These are phyloP conservation scores for Sextonia rubra DNA, from an alignment of 164 flowering plant species.

Conservation along the genomic window DNA sequence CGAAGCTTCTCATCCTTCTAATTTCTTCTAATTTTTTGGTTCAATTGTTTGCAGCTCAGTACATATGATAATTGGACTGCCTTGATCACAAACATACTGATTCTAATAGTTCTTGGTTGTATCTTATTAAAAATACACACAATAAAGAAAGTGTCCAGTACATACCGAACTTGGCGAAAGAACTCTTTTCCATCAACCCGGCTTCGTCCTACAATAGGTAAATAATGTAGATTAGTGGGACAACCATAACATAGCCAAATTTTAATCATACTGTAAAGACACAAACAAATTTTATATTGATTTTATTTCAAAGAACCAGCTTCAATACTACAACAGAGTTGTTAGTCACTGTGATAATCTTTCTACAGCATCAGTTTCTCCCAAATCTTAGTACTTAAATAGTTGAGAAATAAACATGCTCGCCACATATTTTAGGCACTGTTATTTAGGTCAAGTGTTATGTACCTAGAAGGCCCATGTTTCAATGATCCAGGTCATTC, in stretches of 20 bases:
- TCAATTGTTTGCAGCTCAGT: too few species aligned
- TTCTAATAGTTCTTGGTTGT: too few species aligned
- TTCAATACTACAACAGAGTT: not conserved
- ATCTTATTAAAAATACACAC: too few species aligned
- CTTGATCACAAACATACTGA: too few species aligned
- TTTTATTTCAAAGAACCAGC: not conserved
- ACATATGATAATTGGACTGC: too few species aligned
- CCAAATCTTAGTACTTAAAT: not conserved
- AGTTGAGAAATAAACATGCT: not conserved
- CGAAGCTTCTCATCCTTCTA: too few species aligned
- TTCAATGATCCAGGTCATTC: not conserved
- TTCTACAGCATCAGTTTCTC: not conserved
- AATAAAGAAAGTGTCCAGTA: not conserved
- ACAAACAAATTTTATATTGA: not conserved
- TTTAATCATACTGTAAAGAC: not conserved
- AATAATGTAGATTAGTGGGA: slow-evolving; percentile 8
- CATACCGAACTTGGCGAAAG: slow-evolving; percentile 92
- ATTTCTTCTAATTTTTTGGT: too few species aligned
- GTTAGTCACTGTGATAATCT: not conserved
- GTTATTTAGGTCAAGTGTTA: too few species aligned
- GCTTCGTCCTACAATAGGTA: slow-evolving; percentile 55
- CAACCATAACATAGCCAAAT: not conserved
- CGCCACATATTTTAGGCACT: not conserved
- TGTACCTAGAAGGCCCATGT: not conserved
- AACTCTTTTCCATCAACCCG: slow-evolving; percentile 96